A percentile compares a stretch with the other conserved stretches of the same genome.
These are phyloP conservation scores for Triticum turgidum DNA, from an alignment of 176 grass and related monocot species.

Conservation along the genomic window DNA sequence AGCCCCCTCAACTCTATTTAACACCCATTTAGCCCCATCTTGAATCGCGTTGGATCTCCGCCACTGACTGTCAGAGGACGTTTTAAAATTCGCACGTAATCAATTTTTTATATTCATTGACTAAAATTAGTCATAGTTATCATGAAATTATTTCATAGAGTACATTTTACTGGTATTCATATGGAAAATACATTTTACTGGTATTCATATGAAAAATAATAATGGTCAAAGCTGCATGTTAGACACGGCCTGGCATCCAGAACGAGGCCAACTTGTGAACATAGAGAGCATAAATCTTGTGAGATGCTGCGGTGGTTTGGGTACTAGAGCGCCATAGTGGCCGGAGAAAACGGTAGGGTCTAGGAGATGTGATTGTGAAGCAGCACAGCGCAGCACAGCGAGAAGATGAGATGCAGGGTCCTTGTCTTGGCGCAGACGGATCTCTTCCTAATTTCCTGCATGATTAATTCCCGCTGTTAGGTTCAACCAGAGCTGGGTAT, in stretches of 20 bases:
- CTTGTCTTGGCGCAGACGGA: constrained; percentile 27
- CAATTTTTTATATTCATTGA: neutral
- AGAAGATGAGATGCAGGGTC: constrained; percentile 35
- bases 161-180: neutral
- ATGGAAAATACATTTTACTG: too few relatives aligned
- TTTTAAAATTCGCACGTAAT: neutral
- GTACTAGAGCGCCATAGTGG: constrained; percentile 32
- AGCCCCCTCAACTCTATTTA: too few relatives aligned
- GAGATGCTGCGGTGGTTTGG: constrained; percentile 17
- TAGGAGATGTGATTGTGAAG: neutral
- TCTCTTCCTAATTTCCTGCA: constrained; percentile 30
- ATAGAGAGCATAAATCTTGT: constrained; percentile 2
- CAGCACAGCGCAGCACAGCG: neutral
- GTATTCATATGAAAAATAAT: too few relatives aligned
- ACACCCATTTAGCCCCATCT: too few relatives aligned
- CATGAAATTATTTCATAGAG: neutral
- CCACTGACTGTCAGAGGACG: neutral
- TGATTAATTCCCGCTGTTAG: constrained; percentile 45
- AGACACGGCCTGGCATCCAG: neutral
- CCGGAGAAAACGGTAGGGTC: constrained; percentile 30
- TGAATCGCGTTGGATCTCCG: too few relatives aligned
- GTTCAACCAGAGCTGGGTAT: constrained; percentile 36
- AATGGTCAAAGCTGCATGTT: neutral
- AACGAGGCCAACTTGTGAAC: neutral
- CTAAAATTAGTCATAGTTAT: neutral